Base-by-base conservation (phyloP, 305 asterid species). In the Plantago lanceolata region DNA sequence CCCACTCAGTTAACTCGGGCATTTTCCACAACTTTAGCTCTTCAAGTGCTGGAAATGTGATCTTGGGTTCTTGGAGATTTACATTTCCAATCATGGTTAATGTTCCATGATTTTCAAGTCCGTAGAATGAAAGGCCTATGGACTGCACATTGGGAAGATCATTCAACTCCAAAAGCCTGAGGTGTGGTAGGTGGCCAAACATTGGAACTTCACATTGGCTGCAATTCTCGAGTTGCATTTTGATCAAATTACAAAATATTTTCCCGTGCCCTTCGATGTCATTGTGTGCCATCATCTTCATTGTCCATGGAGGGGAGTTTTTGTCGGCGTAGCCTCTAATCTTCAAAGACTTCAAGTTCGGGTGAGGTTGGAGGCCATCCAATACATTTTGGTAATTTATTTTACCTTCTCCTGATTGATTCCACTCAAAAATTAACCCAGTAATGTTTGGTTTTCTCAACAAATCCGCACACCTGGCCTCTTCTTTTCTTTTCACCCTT, bases 21-120 rank as follows among this genome's bases (percentile, higher is more conserved):
- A 61, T 47, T 0, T 28, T 8, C 18, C 15, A 3, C 56, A 26
- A 53, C 19, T 48, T 18, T 2, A 80, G 67, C 44, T 8, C 12
- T 63, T 63, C 48, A 5, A 79, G 75, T 16, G 72, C 50, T 5
- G 67, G 80, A 69, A 79, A 76, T 4, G 58, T 6, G 0, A 29
- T 18, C 12, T 9, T 18, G 45, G 40, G 15, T 15, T 4, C 43
- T 8, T n/a, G 48, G 50, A 51, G 62, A 21, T 6, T 19, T n/a
- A 1, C n/a, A 12, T 15, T 35, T 8, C 19, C 44, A 37, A 37
- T 7, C 44, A 13, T 28, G 9, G 28, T 1, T 8, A 2, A 47
- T 0, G 11, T 16, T 5, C 19, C 18, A 1, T 0, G 13, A 19
- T 24, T 48, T 8, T 5, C 44, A 14, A 13, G 0, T 2, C 59